Base-by-base conservation (phyloP, 1,139 yeast genomes). In the Diutina ranongensis region DNA sequence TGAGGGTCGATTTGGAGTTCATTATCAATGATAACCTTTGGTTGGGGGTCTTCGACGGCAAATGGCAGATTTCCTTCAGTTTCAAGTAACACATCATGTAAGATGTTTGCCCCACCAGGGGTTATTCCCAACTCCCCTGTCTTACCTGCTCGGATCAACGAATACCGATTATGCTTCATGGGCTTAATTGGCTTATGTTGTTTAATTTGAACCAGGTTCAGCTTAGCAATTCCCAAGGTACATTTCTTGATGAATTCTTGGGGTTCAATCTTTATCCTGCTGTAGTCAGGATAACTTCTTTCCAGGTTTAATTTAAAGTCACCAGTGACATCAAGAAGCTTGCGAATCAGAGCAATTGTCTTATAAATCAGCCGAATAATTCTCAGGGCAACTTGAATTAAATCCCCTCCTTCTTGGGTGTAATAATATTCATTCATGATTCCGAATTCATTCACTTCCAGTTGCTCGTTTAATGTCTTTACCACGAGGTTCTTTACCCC, bases 211-310 rank as follows among this genome's bases (percentile, higher is more conserved):
- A 64, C 54, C n/a, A 61, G 62, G 28, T 72, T 63, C 16, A 70
- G 62, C 46, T 71, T 71, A 27, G 76, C 74, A 46, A 83, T 66
- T 1, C 87, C 89, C 46, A 68, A 63, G 1, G 92, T 74, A 55
- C 88, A 80, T 50, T 69, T 70, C 48, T 66, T 68, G 33, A 83
- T 72, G 56, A 83, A 83, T n/a, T 70, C 73, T 15, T 68, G 72
- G 0, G 88, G 80, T n/a, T 78, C 72, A 4, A 83, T 71, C 50
- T 71, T 68, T 63, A 80, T 74, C 36, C 60, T 61, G 8, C 72
- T 59, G 52, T 85, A 85, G 58, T 87, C 88, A 1, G 92, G 86
- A 56, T 85, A 86, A 28, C 79, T 71, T 52, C 94, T 68, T 46
- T 77, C 80, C 1, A 71, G 60, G 33, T 81, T 78, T 47, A 87